phyloP scores from a whole-genome alignment of 352 stramenopile genomes.

The Globisporangium radiosum region DNA sequence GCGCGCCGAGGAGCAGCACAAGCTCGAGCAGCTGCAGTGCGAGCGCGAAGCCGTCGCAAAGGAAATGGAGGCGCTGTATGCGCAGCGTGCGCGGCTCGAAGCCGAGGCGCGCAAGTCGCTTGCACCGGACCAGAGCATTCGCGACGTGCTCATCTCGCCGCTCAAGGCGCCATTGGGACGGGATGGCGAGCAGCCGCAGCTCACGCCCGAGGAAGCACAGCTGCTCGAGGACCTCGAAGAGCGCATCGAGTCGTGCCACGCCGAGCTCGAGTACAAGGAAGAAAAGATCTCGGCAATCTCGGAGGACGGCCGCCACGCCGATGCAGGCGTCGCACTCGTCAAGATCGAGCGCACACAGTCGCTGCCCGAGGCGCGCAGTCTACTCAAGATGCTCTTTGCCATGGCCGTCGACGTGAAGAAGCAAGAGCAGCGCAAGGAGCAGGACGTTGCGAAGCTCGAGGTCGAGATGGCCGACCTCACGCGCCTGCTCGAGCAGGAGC shows the following conservation, averaged over 20 bases:
- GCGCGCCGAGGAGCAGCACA: slow-evolving; percentile 74
- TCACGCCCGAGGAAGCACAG: slow-evolving; percentile 78
- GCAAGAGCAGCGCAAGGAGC: slow-evolving; percentile 75
- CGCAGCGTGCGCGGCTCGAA: slow-evolving; percentile 62
- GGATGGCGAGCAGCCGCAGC: slow-evolving; percentile 33
- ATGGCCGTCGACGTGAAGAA: slow-evolving; percentile 88
- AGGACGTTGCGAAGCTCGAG: slow-evolving; percentile 67
- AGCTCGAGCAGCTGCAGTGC: slow-evolving; percentile 75
- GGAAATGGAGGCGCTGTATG: slow-evolving; percentile 79
- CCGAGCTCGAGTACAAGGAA: slow-evolving; percentile 85
- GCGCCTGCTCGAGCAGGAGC: slow-evolving; percentile 58
- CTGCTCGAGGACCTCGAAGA: slow-evolving; percentile 81
- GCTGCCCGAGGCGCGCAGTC: slow-evolving; percentile 67
- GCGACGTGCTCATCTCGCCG: slow-evolving; percentile 74
- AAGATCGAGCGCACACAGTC: slow-evolving; percentile 84
- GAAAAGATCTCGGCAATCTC: slow-evolving; percentile 83
- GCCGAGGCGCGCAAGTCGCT: slow-evolving; percentile 63
- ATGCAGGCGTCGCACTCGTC: slow-evolving; percentile 41
- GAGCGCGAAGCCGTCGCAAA: slow-evolving; percentile 70
- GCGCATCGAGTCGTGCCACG: slow-evolving; percentile 80
- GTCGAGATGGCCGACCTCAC: slow-evolving; percentile 64
- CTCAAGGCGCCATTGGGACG: slow-evolving; percentile 39
- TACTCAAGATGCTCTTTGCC: slow-evolving; percentile 81
- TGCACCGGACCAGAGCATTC: slow-evolving; percentile 54
- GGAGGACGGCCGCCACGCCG: slow-evolving; percentile 34